Evolutionary conservation across 208 protist species (phyloP).

Genomic region (Willaertia magna): DNA sequence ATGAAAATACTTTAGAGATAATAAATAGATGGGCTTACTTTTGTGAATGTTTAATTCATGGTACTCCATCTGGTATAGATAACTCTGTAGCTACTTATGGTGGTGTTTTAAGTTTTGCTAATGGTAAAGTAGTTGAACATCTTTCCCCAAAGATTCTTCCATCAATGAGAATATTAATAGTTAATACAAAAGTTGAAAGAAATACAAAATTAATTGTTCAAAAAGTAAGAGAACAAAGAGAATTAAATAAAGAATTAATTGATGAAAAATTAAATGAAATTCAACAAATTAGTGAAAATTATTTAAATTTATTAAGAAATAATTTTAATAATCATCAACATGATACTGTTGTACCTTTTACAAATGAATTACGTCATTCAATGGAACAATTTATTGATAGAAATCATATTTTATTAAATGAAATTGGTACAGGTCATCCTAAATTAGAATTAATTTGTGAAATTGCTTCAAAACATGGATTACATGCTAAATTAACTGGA

Average conservation of each 20-base stretch:
- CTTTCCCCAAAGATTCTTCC: neutral
- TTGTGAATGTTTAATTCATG: slow-evolving; percentile 37
- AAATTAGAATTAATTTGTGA: neutral
- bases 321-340: neutral
- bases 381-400: neutral
- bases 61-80: slow-evolving; percentile 65
- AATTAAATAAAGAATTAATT: neutral
- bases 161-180: neutral
- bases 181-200: slow-evolving; percentile 2
- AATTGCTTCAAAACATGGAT: neutral
- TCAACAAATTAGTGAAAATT: neutral
- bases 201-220: neutral
- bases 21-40: slow-evolving; percentile 53
- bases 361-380: neutral
- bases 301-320: neutral
- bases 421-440: neutral
- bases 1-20: slow-evolving; percentile 50
- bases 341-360: too few relatives aligned
- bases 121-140: neutral
- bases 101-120: slow-evolving; percentile 54
- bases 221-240: neutral
- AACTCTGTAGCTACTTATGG: slow-evolving; percentile 67
- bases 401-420: neutral
- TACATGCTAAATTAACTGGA: slow-evolving; percentile 6
- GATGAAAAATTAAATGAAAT: neutral